These are phyloP conservation scores for Colletotrichum tanaceti DNA, from an alignment of 2,329 filamentous ascomycete genomes.

Conservation along the genomic window DNA sequence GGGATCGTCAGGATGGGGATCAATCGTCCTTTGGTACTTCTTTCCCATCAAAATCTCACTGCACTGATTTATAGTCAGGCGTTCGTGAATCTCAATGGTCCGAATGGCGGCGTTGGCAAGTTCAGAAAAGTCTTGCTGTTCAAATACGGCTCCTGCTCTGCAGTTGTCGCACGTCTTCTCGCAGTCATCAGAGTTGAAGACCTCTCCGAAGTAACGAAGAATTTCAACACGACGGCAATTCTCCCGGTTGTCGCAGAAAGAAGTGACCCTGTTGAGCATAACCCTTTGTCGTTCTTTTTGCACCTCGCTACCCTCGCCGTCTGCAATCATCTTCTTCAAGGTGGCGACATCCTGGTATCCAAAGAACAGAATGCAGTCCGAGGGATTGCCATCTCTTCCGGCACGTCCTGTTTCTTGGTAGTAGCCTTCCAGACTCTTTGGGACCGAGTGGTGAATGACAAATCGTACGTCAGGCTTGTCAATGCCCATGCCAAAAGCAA, in stretches of 20 bases:
- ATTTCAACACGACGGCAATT: constrained; percentile 91
- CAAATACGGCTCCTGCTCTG: constrained; percentile 75
- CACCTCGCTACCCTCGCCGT: constrained; percentile 79
- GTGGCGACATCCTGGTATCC: constrained; percentile 80
- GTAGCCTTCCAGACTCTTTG: constrained; percentile 96
- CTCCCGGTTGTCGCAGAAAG: constrained; percentile 88
- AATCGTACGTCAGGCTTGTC: constrained; percentile 97
- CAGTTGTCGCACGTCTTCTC: constrained; percentile 89
- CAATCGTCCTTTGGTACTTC: constrained; percentile 68
- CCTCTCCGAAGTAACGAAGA: constrained; percentile 93
- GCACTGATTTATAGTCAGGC: constrained; percentile 81
- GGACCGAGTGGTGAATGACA: constrained; percentile 91
- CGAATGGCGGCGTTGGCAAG: constrained; percentile 78
- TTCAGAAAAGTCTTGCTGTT: constrained; percentile 80
- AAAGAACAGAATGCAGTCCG: constrained; percentile 92
- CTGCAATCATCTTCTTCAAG: constrained; percentile 83
- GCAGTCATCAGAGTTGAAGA: constrained; percentile 79
- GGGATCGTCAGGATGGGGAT: constrained; percentile 65
- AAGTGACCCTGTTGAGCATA: constrained; percentile 87
- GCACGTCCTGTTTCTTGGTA: constrained; percentile 98
- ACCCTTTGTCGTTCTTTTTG: constrained; percentile 86
- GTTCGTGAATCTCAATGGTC: constrained; percentile 70
- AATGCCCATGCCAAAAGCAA: constrained; percentile 99
- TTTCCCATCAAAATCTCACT: constrained; percentile 86
- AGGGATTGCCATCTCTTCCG: constrained; percentile 87